Evolutionary conservation across 305 asterid species (phyloP).

Genomic region (Fraxinus ornus): DNA sequence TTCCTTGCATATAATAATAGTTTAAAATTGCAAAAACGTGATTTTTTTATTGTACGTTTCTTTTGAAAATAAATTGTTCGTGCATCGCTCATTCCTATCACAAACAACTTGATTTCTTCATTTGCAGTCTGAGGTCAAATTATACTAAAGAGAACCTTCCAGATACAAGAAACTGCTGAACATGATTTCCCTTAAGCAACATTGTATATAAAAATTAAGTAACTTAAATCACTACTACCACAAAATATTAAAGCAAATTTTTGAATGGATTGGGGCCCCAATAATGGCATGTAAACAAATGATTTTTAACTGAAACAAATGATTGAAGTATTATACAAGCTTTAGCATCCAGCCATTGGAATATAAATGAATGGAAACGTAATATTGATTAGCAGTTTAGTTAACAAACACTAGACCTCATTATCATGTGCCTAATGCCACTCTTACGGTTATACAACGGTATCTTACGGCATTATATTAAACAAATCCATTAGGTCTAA

Average conservation of each 20-base stretch:
- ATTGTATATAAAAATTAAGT: not conserved
- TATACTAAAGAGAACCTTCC: not conserved
- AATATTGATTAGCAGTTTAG: not conserved
- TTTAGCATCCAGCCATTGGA: not conserved
- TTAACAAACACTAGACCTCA: not conserved
- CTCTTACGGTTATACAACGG: not conserved
- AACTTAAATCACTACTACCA: not conserved
- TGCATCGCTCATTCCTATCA: not conserved
- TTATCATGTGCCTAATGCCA: not conserved
- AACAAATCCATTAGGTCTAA: not conserved
- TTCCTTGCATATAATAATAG: not conserved
- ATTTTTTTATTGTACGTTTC: not conserved
- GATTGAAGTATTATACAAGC: conserved; percentile 25
- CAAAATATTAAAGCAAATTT: not conserved
- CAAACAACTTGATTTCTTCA: not conserved
- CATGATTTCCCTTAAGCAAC: not conserved
- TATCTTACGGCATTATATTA: not conserved
- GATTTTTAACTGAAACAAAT: conserved; percentile 31
- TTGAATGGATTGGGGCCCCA: conserved; percentile 17
- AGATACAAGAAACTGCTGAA: not conserved
- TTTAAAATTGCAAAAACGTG: not conserved
- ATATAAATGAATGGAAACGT: not conserved
- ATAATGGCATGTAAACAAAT: conserved; percentile 20
- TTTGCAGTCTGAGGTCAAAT: not conserved
- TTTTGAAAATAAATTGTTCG: not conserved